phyloP scores from a whole-genome alignment of 176 grass and related monocot species.

The Poa pratensis region DNA sequence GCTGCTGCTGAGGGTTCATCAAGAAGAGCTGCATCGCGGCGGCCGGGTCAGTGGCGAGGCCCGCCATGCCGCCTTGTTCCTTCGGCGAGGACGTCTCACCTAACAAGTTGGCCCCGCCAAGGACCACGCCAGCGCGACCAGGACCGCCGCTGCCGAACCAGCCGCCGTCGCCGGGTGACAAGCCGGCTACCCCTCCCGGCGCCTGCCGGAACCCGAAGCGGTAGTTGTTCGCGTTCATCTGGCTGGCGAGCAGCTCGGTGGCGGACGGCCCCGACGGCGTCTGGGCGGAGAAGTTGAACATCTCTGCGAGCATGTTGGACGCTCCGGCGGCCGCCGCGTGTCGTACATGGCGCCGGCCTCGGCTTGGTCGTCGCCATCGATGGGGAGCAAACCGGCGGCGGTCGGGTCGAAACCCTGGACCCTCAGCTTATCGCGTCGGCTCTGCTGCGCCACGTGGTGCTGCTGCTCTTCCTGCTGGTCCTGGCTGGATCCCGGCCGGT shows the following conservation, averaged over 20 bases:
- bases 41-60: slow-evolving; percentile 56
- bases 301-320: slow-evolving; percentile 91
- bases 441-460: slow-evolving; percentile 93
- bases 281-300: slow-evolving; percentile 85
- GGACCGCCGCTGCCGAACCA: slow-evolving; percentile 52
- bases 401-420: slow-evolving; percentile 74
- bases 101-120: slow-evolving; percentile 52
- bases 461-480: slow-evolving; percentile 51
- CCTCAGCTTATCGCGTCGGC: slow-evolving; percentile 89
- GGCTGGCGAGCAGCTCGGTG: slow-evolving; percentile 76
- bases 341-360: slow-evolving; percentile 71
- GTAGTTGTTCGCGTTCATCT: slow-evolving; percentile 67
- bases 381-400: slow-evolving; percentile 51
- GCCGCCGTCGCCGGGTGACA: slow-evolving; percentile 48
- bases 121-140: slow-evolving; percentile 50
- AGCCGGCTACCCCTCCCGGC: slow-evolving; percentile 23
- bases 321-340: slow-evolving; percentile 57
- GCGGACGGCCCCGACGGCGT: slow-evolving; percentile 60
- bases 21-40: slow-evolving; percentile 88
- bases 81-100: slow-evolving; percentile 62
- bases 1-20: slow-evolving; percentile 77
- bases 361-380: slow-evolving; percentile 47
- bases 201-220: slow-evolving; percentile 51
- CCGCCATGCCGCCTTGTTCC: slow-evolving; percentile 47
- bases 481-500: slow-evolving; percentile 53